Evolutionary conservation across 768 basidiomycete genomes (phyloP).

Genomic region (Obba rivulosa): DNA sequence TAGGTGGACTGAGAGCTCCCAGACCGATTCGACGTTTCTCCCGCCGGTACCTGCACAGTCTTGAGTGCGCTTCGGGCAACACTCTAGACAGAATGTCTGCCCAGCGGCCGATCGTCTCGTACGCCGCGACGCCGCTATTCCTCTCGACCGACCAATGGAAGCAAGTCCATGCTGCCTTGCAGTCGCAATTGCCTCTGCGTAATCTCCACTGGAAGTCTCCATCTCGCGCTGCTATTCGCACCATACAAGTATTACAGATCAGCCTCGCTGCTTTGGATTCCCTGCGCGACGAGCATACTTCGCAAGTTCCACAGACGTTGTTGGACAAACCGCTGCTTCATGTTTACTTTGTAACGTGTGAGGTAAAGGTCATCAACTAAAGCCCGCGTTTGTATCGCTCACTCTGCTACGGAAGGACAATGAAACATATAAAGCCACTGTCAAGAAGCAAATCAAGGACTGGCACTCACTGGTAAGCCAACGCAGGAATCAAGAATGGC

Average conservation of each 20-base stretch:
- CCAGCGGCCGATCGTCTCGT: constrained; percentile 62
- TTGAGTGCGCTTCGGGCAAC: background rate
- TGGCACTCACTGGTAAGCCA: constrained; percentile 70
- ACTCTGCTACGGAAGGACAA: constrained; percentile 36
- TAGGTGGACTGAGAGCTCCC: too few species aligned
- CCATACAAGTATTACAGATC: constrained; percentile 86
- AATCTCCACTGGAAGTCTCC: constrained; percentile 91
- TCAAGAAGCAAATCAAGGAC: constrained; percentile 86
- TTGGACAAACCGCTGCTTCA: constrained; percentile 86
- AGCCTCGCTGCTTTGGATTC: constrained; percentile 63
- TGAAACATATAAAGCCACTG: constrained; percentile 72
- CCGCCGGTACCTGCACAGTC: too few species aligned
- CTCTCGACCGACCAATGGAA: constrained; percentile 70
- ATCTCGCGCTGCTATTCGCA: constrained; percentile 66
- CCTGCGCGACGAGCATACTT: constrained; percentile 66
- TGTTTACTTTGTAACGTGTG: constrained; percentile 81
- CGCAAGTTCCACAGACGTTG: constrained; percentile 71
- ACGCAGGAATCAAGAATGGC: constrained; percentile 87
- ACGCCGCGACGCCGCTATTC: constrained; percentile 56
- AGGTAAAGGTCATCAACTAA: constrained; percentile 45
- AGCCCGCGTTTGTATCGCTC: background rate
- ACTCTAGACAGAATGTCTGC: constrained; percentile 24
- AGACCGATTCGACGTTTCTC: too few species aligned
- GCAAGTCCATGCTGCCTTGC: constrained; percentile 58
- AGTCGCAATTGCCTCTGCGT: constrained; percentile 75